Percentiles rank a stretch among this genome's conserved stretches.
Conservation (phyloP, 2,329 filamentous ascomycete species). For the Rhynchosporium graminicola region DNA sequence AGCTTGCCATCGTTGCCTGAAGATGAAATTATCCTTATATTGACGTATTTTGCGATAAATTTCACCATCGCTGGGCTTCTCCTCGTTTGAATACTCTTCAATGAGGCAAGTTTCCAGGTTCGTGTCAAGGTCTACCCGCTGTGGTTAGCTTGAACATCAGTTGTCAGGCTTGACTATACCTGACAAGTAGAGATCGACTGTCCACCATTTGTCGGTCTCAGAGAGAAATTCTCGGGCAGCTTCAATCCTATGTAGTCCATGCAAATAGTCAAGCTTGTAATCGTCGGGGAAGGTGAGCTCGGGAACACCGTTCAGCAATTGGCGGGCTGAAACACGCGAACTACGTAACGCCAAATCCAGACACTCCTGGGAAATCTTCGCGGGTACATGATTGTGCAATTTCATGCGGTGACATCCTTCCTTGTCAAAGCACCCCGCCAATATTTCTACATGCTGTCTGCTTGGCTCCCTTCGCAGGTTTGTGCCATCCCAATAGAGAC, state of each 20-base stretch:
- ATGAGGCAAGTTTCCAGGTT: conserved; percentile 6
- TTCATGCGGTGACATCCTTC: neutral
- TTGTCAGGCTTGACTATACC: conserved; percentile 11
- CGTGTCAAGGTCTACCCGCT: neutral
- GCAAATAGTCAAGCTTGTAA: conserved; percentile 11
- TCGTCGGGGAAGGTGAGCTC: neutral
- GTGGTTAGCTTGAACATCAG: conserved; percentile 2
- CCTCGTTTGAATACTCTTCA: conserved; percentile 9
- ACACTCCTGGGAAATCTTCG: neutral
- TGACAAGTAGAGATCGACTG: conserved; percentile 22
- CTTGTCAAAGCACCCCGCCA: neutral
- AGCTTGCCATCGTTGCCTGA: neutral
- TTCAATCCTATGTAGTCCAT: conserved; percentile 24
- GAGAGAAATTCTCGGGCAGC: conserved; percentile 25
- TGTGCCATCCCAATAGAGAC: conserved; percentile 6
- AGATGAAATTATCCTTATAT: neutral
- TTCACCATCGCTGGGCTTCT: conserved; percentile 3
- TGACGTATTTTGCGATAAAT: conserved; percentile 1
- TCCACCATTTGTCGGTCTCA: conserved; percentile 22
- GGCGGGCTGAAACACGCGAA: neutral
- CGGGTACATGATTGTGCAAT: neutral
- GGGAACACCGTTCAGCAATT: neutral
- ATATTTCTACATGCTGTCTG: neutral
- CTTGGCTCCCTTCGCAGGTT: neutral
- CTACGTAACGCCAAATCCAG: neutral